phyloP scores from a whole-genome alignment of 148 eudicot genomes.

The Rhododendron molle region DNA sequence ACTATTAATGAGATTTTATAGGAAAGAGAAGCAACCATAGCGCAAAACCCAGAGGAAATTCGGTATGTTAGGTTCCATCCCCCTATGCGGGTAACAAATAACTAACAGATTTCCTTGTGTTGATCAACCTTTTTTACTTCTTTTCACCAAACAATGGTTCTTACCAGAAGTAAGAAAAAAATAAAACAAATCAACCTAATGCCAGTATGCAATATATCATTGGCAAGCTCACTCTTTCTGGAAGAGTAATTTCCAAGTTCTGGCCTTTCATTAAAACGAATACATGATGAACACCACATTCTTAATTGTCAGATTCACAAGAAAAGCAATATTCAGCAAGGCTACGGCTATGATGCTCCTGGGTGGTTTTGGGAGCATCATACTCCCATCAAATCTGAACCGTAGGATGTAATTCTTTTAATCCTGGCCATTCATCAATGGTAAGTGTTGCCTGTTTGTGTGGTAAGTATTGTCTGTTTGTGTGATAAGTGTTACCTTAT shows the following conservation, averaged over 20 bases:
- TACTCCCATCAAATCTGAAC: too few relatives aligned
- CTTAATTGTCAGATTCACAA: neutral
- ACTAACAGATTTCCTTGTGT: neutral
- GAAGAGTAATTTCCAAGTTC: neutral
- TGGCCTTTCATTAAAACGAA: neutral
- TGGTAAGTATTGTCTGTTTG: too few relatives aligned
- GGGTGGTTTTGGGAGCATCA: too few relatives aligned
- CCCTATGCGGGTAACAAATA: neutral
- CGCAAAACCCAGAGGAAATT: neutral
- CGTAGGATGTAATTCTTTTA: too few relatives aligned
- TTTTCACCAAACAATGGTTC: neutral
- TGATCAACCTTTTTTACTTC: neutral
- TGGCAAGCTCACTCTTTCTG: neutral
- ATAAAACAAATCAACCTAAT: neutral
- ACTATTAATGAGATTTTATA: neutral
- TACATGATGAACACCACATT: neutral
- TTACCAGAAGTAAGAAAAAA: neutral
- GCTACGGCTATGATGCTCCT: too few relatives aligned
- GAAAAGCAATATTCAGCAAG: neutral
- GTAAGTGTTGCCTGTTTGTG: too few relatives aligned
- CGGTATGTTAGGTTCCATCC: neutral
- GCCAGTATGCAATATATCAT: neutral
- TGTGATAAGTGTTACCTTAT: too few relatives aligned
- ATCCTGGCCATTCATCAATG: too few relatives aligned
- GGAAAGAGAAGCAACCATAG: neutral